Base-by-base conservation (phyloP, 176 grass and related monocot species). In the Areca catechu region DNA sequence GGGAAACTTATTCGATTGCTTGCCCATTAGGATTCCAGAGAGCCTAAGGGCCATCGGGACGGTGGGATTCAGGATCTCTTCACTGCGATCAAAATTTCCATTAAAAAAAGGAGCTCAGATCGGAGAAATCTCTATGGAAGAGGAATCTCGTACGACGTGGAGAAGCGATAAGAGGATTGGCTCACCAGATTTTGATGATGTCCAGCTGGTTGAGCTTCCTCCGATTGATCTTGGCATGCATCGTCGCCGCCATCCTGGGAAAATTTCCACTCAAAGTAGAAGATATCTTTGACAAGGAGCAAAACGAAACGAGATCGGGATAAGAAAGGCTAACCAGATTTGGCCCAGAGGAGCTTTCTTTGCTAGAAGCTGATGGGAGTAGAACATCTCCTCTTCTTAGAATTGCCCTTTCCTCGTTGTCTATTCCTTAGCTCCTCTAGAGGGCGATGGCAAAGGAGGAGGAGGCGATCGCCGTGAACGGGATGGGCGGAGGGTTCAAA, bases 1-100 rank as follows among this genome's bases (percentile, higher is more conserved):
- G 15, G 10, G 24, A 65, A 24, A 59, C 20, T 18, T 57, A 15
- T 63, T 50, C 5, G 50, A 62, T 12, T 19, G 25, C 80, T 84
- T 51, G 73, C 91, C 93, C 93, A 97, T 97, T 59, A 97, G 93
- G 54, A 97, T 97, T 71, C 84, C 80, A 29, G 93, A 85, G 27
- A 97, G 80, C 61, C 93, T 77, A 20, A 97, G 83, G 69, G 93
- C 83, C 93, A 97, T 91, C 19, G 93, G 93, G 57, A 91, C 87
- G 2, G 93, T 69, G 3, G 93, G 93, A 53, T 97, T 88, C 66
- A 97, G 51, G 58, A 97, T 91, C 81, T 97, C 87, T 76, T 97
- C 93, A 29, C 86, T 97, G 56, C 48, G 54, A 37, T 24, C 23
- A 19, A 62, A 62, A 16, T 37, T 55, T 28, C 19, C 55, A 20